Evolutionary conservation across 306 rosid species (phyloP).

Genomic region (Prunus armeniaca): DNA sequence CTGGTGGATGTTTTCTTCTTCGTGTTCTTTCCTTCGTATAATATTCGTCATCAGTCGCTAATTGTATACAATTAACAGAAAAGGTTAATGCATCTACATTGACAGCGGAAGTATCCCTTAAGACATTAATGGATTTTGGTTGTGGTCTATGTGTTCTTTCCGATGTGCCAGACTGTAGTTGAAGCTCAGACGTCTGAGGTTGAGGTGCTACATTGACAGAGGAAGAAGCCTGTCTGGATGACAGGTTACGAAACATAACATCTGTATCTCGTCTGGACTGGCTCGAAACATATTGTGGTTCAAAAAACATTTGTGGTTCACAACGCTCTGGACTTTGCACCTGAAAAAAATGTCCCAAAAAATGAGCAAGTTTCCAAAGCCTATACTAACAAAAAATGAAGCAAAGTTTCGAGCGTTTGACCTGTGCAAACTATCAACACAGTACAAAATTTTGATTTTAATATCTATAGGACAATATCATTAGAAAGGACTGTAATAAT

Average conservation of each 20-base stretch:
- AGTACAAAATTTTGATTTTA: neutral
- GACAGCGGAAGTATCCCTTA: neutral
- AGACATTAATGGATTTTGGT: conserved; percentile 2
- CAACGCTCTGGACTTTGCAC: too few species aligned
- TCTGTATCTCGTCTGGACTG: neutral
- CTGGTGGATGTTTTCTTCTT: neutral
- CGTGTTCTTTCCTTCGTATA: neutral
- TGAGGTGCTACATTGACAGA: conserved; percentile 17
- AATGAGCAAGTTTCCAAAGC: neutral
- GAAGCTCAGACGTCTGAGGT: neutral
- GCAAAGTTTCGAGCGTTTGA: neutral
- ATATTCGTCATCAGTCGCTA: too few species aligned
- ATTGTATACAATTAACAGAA: too few species aligned
- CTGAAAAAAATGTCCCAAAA: neutral
- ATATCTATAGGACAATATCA: neutral
- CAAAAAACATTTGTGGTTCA: too few species aligned
- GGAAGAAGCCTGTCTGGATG: conserved; percentile 11
- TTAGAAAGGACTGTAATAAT: neutral
- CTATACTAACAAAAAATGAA: conserved; percentile 19
- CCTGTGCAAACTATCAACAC: neutral
- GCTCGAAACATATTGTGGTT: too few species aligned
- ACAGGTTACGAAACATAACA: neutral
- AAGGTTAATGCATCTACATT: too few species aligned
- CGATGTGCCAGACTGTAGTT: neutral
- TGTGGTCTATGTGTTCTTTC: conserved; percentile 9